phyloP scores from a whole-genome alignment of 371 early-diverging fungal species.

The Mucor indicus region DNA sequence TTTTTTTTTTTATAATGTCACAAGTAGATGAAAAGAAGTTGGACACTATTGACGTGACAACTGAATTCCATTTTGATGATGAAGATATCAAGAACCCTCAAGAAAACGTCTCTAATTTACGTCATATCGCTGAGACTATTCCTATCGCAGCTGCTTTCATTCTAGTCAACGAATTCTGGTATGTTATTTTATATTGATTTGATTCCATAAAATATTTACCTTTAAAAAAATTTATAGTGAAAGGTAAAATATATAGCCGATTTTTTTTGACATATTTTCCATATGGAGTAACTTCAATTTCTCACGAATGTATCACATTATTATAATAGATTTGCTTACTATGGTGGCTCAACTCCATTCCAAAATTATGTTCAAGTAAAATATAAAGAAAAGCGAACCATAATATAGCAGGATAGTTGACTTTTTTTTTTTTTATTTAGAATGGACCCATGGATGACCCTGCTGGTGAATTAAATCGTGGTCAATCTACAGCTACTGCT shows the following conservation, averaged over 20 bases:
- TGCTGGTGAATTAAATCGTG: slow-evolving; percentile 30
- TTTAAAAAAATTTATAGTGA: slow-evolving; percentile 5
- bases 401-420: not conserved
- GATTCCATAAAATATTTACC: not conserved
- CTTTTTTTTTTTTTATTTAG: not conserved
- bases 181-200: not conserved
- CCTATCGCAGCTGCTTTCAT: slow-evolving; percentile 55
- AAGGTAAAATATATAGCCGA: slow-evolving; percentile 11
- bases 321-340: slow-evolving; percentile 64
- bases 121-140: slow-evolving; percentile 38
- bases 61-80: too few relatives aligned
- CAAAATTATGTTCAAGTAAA: slow-evolving; percentile 54
- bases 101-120: slow-evolving; percentile 9
- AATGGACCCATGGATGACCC: slow-evolving; percentile 19
- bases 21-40: too few relatives aligned
- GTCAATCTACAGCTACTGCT: slow-evolving; percentile 60
- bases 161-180: slow-evolving; percentile 47
- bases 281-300: slow-evolving; percentile 2
- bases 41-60: too few relatives aligned
- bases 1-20: too few relatives aligned
- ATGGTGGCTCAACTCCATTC: slow-evolving; percentile 68
- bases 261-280: not conserved
- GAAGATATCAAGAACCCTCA: too few relatives aligned
- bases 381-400: not conserved
- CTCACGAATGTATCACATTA: slow-evolving; percentile 6